These are phyloP conservation scores for Prunus mongolica DNA, from an alignment of 306 rosid species.

Conservation along the genomic window DNA sequence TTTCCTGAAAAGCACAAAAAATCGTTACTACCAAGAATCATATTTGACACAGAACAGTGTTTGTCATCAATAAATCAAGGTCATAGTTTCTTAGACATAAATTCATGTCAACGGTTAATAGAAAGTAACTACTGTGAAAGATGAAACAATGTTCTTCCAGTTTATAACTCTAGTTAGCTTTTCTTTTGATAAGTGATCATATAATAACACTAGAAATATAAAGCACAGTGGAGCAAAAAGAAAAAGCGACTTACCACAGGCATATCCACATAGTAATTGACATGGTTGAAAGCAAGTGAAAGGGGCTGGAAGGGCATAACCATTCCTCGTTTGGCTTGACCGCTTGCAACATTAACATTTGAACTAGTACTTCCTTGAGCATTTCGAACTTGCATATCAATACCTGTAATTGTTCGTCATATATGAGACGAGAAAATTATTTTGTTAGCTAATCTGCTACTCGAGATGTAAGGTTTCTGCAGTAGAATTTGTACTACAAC, in stretches of 20 bases:
- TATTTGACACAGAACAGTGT: not conserved
- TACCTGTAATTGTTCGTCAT: constrained; percentile 1
- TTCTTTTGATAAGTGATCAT: not conserved
- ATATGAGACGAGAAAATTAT: not conserved
- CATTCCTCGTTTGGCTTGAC: constrained; percentile 24
- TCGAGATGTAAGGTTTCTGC: not conserved
- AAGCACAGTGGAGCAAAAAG: not conserved
- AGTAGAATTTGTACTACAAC: not conserved
- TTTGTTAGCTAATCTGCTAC: not conserved
- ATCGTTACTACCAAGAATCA: not conserved
- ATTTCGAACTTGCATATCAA: constrained; percentile 27
- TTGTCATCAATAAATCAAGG: not conserved
- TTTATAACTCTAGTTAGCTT: not conserved
- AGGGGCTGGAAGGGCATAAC: constrained; percentile 34
- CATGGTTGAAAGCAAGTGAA: constrained; percentile 34
- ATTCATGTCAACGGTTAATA: not conserved
- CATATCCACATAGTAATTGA: constrained; percentile 36
- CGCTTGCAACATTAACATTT: not conserved
- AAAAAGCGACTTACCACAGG: constrained; percentile 12
- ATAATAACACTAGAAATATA: not conserved
- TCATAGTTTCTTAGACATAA: not conserved
- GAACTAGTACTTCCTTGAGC: constrained; percentile 1
- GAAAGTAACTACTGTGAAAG: not conserved
- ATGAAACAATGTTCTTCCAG: not conserved
- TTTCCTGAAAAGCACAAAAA: constrained; percentile 15